Percentiles rank a stretch among this genome's conserved stretches.
Evolutionary conservation across 179 eudicot species (phyloP).

Genomic region (Monotropa hypopitys): DNA sequence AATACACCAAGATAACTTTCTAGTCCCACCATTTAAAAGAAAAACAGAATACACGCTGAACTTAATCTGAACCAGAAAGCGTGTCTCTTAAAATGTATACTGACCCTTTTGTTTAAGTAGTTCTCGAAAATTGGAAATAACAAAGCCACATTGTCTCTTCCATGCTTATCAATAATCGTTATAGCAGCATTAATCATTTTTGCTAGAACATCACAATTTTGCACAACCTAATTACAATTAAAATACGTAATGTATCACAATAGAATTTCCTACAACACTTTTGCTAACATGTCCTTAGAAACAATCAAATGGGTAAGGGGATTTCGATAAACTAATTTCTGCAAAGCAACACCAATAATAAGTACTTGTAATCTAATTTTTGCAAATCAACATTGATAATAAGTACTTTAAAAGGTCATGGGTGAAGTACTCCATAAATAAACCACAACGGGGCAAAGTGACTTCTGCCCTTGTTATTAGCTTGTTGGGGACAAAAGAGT

Average conservation of each 20-base stretch:
- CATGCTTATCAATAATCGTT: conserved; percentile 87
- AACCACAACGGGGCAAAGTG: no score
- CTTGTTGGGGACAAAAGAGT: no score
- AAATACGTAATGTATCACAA: background rate
- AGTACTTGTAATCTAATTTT: background rate
- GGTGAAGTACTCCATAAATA: no score
- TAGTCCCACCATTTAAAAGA: background rate
- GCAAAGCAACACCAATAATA: background rate
- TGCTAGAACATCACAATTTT: conserved; percentile 62
- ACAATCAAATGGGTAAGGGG: background rate
- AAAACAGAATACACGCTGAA: background rate
- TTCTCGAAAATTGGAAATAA: conserved; percentile 94
- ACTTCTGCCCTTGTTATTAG: no score
- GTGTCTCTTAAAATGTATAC: background rate
- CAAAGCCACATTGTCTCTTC: conserved; percentile 74
- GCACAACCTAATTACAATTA: background rate
- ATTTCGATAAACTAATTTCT: background rate
- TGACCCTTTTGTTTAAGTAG: conserved; percentile 87
- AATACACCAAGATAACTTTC: background rate
- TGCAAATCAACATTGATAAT: no score
- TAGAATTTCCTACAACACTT: background rate
- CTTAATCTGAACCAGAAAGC: background rate
- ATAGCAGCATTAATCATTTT: conserved; percentile 98
- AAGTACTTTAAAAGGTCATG: no score
- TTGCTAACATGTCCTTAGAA: background rate